These are phyloP conservation scores for Daldinia childiae DNA, from an alignment of 495 filamentous ascomycete species.

Conservation along the genomic window DNA sequence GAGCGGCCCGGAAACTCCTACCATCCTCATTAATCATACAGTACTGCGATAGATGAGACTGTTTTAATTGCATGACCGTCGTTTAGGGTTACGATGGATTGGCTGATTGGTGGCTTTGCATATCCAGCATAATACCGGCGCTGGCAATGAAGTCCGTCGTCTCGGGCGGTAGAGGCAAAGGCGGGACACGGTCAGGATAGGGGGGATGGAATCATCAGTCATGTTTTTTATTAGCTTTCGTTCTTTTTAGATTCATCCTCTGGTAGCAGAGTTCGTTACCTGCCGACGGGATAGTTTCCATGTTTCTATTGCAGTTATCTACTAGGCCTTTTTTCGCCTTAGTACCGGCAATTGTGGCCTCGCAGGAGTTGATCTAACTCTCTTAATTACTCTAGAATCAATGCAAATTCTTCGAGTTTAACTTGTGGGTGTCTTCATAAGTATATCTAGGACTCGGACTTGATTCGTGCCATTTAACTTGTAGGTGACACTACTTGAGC, in stretches of 20 bases:
- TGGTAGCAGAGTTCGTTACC: neutral
- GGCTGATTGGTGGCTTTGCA: neutral
- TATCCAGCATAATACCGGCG: neutral
- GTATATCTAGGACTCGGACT: neutral
- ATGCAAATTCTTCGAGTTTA: neutral
- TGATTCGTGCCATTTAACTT: neutral
- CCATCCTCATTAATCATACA: neutral
- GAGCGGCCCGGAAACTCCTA: constrained; percentile 4
- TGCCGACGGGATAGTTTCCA: neutral
- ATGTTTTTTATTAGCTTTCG: neutral
- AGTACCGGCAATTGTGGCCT: neutral
- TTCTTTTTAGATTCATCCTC: too few relatives aligned
- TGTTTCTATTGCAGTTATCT: neutral
- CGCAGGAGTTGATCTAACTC: neutral
- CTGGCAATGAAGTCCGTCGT: neutral
- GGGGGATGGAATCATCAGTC: neutral
- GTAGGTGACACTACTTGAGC: neutral
- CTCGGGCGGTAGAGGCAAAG: neutral
- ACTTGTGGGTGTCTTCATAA: neutral
- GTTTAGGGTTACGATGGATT: neutral
- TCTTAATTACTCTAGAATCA: neutral
- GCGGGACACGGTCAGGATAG: neutral
- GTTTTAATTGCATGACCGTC: neutral
- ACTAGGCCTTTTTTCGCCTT: neutral
- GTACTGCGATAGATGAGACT: neutral